Conservation (phyloP, 169 alveolate species). For the Perkinsus olseni region DNA sequence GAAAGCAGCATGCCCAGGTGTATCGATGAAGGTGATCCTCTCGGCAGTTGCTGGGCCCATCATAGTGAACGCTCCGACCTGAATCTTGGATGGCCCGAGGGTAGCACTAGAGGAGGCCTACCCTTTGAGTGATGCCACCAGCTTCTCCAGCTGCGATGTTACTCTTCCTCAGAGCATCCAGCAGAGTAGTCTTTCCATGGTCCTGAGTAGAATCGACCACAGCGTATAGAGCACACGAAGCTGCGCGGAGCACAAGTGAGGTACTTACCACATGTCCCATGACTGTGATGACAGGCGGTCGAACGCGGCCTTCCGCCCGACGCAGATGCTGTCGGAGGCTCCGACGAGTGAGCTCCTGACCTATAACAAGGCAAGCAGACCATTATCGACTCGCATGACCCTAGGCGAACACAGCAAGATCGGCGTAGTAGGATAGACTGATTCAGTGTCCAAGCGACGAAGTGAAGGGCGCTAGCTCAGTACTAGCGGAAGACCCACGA, state of each 20-base stretch:
- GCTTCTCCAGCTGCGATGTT: constrained; percentile 51
- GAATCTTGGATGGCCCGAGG: not conserved
- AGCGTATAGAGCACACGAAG: not conserved
- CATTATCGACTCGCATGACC: no score
- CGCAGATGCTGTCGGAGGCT: not conserved
- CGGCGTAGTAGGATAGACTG: not conserved
- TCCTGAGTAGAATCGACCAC: constrained; percentile 25
- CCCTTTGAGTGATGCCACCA: constrained; percentile 64
- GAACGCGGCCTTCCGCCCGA: not conserved
- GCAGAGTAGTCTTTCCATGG: constrained; percentile 77
- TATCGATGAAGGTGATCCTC: constrained; percentile 65
- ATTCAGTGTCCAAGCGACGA: not conserved
- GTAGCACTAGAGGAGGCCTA: not conserved
- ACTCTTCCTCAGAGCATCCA: constrained; percentile 62
- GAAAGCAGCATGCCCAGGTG: constrained; percentile 85
- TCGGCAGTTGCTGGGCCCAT: constrained; percentile 41
- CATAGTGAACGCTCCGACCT: not conserved
- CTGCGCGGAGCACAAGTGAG: no score
- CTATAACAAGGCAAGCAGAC: not conserved
- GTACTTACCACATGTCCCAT: constrained; percentile 64
- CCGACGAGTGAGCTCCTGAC: not conserved
- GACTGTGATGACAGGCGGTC: constrained; percentile 69
- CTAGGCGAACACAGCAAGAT: constrained; percentile 7
- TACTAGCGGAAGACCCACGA: not conserved
- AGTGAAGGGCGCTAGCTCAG: not conserved